These are phyloP conservation scores for Chalara sp. DNA, from an alignment of 2,329 filamentous ascomycete genomes.

Conservation along the genomic window DNA sequence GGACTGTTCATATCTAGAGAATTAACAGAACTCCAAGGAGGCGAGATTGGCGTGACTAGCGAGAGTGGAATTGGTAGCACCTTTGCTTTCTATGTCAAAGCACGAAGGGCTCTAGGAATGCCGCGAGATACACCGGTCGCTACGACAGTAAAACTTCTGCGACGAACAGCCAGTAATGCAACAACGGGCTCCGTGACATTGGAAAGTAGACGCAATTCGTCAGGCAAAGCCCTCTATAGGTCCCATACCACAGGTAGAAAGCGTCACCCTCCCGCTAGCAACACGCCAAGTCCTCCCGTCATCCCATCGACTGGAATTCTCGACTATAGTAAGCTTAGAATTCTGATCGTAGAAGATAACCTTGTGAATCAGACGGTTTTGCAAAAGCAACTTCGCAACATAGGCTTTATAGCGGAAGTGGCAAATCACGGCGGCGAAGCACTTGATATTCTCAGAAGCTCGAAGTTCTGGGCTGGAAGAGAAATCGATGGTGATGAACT, in stretches of 20 bases:
- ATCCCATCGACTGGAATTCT: conserved; percentile 4
- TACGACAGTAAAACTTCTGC: conserved; percentile 10
- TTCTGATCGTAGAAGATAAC: conserved; percentile 63
- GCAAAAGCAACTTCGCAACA: conserved; percentile 52
- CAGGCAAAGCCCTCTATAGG: conserved; percentile 12
- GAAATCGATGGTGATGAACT: conserved; percentile 42
- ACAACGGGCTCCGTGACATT: conserved; percentile 8
- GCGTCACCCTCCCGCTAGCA: conserved; percentile 2
- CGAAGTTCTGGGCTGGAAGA: conserved; percentile 43
- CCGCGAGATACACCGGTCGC: conserved; percentile 20
- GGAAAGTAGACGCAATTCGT: conserved; percentile 16
- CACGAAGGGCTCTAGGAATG: conserved; percentile 12
- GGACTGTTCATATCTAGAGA: conserved; percentile 76
- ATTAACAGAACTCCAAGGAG: conserved; percentile 72
- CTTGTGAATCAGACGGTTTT: conserved; percentile 60
- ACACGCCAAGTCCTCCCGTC: conserved; percentile 1
- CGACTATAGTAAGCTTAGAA: conserved; percentile 31
- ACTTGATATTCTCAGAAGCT: conserved; percentile 47
- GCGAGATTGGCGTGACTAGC: conserved; percentile 69
- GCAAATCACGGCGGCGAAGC: conserved; percentile 61
- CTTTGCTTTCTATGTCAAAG: conserved; percentile 63
- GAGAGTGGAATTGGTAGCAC: conserved; percentile 63
- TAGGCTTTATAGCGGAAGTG: conserved; percentile 53
- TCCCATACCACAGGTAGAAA: conserved; percentile 12
- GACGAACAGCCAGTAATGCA: conserved; percentile 12